Base-by-base conservation (phyloP, 176 grass and related monocot species). In the Eremochloa ophiuroides region DNA sequence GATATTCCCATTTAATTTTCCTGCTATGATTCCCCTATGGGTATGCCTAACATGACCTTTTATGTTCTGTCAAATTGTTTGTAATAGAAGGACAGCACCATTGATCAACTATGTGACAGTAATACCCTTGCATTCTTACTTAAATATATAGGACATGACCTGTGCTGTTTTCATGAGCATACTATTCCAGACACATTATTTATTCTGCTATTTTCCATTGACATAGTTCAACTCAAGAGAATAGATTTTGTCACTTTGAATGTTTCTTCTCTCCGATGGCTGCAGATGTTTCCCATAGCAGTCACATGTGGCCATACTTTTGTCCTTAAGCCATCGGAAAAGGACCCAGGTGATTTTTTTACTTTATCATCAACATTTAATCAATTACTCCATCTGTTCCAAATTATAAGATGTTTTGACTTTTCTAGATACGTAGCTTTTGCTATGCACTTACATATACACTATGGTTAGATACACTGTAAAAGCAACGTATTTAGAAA, bases 21-120 rank as follows among this genome's bases (percentile, higher is more conserved):
- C 96, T 80, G 96, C 96, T 60, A 98, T 98, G 96, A 98, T 98
- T 90, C 93, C 96, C 16, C 82, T 98, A 73, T 98, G 96, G 96
- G 93, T 98, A 95, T 75, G 88, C 29, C 31, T 77, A 41, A 69
- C 18, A 40, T 80, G 8, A 73, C 62, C 76, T 75, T 76, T 48
- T 40, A n/a, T 41, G 71, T 8, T 47, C 69, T 27, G 64, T 67
- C 66, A 84, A 72, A 13, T 7, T 84, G 2, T 56, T 73, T 25
- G 71, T 80, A 48, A 63, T 69, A 70, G 22, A 27, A 18, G 14
- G 50, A 25, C 62, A 29, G 53, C 6, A 39, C 13, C 23, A 66
- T 9, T 50, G 41, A 46, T 60, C 37, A 55, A 42, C 28, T 43
- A 12, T 47, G 26, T 37, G 4, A 66, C 27, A 58, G 16, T 38